phyloP scores from a whole-genome alignment of 352 stramenopile genomes.

The Blastocystis sp. region DNA sequence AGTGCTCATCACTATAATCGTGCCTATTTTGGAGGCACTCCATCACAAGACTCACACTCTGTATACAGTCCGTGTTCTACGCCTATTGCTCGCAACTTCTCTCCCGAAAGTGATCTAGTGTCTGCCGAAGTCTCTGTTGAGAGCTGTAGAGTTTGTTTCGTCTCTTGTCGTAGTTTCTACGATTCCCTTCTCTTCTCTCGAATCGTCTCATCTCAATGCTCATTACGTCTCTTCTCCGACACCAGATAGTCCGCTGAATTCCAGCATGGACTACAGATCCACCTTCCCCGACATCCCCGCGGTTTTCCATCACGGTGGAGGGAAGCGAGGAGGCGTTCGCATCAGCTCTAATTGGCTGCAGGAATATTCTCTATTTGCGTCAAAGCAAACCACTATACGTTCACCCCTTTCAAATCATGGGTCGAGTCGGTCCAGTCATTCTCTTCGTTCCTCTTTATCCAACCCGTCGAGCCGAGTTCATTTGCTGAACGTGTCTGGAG shows the following conservation, averaged over 20 bases:
- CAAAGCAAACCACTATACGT: not conserved
- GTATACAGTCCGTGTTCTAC: not conserved
- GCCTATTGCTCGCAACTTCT: not conserved
- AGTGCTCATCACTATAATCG: constrained; percentile 24
- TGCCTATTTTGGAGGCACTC: not conserved
- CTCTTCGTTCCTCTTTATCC: not conserved
- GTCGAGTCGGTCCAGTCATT: not conserved
- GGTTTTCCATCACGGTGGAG: constrained; percentile 15
- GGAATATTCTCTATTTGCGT: not conserved
- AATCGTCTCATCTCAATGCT: not conserved
- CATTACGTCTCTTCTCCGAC: not conserved
- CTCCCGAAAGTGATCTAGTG: not conserved
- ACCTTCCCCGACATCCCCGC: not conserved
- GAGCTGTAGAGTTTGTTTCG: not conserved
- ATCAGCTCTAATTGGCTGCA: not conserved
- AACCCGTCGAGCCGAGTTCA: not conserved
- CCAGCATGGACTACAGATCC: constrained; percentile 4
- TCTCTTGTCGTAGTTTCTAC: not conserved
- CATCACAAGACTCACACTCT: not conserved
- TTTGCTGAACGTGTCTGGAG: not conserved
- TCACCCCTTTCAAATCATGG: not conserved
- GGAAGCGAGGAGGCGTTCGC: not conserved
- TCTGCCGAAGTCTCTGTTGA: not conserved
- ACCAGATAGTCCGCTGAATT: constrained; percentile 38
- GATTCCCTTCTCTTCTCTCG: not conserved